These are phyloP conservation scores for Boletus patriciae DNA, from an alignment of 768 basidiomycete genomes.

Conservation along the genomic window DNA sequence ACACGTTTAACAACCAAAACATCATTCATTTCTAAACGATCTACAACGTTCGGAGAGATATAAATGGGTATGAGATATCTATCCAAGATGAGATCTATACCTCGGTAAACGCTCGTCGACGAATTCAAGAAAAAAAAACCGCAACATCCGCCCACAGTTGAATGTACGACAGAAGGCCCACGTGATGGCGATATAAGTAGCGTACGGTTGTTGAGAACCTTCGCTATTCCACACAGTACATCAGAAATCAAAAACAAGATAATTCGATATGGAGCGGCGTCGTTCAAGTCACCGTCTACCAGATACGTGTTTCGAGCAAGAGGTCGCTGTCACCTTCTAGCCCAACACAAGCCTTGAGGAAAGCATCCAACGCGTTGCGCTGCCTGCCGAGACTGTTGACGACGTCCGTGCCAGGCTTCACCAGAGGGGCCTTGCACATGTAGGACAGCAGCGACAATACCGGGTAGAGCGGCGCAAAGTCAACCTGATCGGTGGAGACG, in stretches of 20 bases:
- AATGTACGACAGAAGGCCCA: conserved; percentile 2
- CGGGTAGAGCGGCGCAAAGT: conserved; percentile 84
- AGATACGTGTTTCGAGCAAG: conserved; percentile 82
- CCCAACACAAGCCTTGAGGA: conserved; percentile 93
- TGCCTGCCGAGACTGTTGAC: conserved; percentile 95
- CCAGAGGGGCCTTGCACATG: conserved; percentile 98
- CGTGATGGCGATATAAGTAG: not conserved
- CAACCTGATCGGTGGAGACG: conserved; percentile 41
- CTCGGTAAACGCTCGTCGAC: not conserved
- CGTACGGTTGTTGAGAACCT: conserved; percentile 25
- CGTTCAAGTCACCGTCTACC: conserved; percentile 49
- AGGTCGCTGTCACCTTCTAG: conserved; percentile 82
- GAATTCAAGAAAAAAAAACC: not conserved
- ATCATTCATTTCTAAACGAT: conserved; percentile 7
- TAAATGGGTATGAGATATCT: not conserved
- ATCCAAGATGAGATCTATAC: not conserved
- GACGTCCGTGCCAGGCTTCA: conserved; percentile 90
- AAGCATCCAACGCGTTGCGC: conserved; percentile 88
- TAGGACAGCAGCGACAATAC: conserved; percentile 91
- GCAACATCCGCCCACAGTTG: conserved; percentile 12
- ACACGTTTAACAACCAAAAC: not conserved
- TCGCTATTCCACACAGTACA: not conserved
- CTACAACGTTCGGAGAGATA: not conserved
- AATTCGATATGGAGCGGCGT: not conserved
- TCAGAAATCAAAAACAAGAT: not conserved